Evolutionary conservation across 257 asterid species (phyloP).

Genomic region (Jasminum sambac): DNA sequence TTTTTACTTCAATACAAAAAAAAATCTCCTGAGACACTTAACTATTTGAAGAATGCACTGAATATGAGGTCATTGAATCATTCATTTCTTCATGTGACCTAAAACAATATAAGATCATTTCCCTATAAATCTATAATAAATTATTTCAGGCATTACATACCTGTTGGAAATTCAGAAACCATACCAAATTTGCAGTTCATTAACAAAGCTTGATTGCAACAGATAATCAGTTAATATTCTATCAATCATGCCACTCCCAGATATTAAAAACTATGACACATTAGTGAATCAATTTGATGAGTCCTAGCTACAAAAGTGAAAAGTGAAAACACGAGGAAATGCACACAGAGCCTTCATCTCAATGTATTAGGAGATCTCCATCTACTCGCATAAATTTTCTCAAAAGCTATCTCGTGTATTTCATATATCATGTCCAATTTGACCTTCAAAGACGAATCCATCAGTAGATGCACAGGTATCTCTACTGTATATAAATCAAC

Average conservation of each 20-base stretch:
- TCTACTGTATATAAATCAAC: background rate
- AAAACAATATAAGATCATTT: background rate
- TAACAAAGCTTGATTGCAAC: background rate
- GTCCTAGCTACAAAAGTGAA: background rate
- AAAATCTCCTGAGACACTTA: background rate
- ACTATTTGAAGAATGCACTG: background rate
- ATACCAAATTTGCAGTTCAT: background rate
- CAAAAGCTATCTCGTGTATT: background rate
- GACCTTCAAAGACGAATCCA: background rate
- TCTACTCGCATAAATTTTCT: background rate
- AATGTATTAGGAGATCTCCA: background rate
- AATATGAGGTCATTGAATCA: background rate
- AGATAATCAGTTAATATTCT: background rate
- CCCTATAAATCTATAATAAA: background rate
- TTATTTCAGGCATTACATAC: slow-evolving; percentile 4
- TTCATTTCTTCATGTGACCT: background rate
- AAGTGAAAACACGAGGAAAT: background rate
- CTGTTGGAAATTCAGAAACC: background rate
- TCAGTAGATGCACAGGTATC: background rate
- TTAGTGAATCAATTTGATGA: background rate
- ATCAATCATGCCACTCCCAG: background rate
- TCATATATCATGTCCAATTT: background rate
- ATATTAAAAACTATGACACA: background rate
- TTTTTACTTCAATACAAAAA: background rate
- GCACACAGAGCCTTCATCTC: background rate